Evolutionary conservation across 2,329 filamentous ascomycete genomes (phyloP), one percentile per base, ranked within the genome.

Genomic region (Penicillium palitans): DNA sequence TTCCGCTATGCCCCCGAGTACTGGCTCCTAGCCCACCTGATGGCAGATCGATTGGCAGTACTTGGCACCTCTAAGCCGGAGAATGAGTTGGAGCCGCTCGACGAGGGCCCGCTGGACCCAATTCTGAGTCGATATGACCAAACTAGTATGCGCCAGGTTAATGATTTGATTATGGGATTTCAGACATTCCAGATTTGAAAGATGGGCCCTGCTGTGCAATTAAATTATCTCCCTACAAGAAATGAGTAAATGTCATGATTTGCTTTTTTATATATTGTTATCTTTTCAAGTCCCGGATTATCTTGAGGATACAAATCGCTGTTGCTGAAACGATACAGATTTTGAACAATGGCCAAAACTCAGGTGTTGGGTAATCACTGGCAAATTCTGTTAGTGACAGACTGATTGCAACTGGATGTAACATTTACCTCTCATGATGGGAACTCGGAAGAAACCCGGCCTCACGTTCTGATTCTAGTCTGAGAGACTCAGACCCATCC

Each of bases 121-220:
- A 72, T 76, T 19, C 57, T 75, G 31, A 64, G 68, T 37, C 66
- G 74, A 58, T 76, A 75, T 59, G 74, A 76, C 55, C 72, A 77
- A 55, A 76, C 74, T 0, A 76, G 74, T 56, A 76, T 76, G 74
- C 68, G 70, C 6, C 74, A 77, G 55, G 69, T 76, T 12, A 76
- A 76, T 53, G 70, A 74, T 41, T 59, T 76, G n/a, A 76, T 76
- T 24, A 67, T 67, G 42, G 69, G 68, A 1, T 75, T 76, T 52
- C 68, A 72, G 46, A 70, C 66, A 10, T 67, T 74, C 57, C 69
- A 71, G 42, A 61, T 74, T 15, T 61, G 39, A 61, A 24, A 9
- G 10, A 31, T 15, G 8, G 12, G 21, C 2, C 17, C 17, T 27
- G 13, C 8, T 53, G 21, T 37, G 27, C 12, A 46, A 45, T 45